phyloP scores from a whole-genome alignment of 805 yeast genomes.

The Yamadazyma endophytica region DNA sequence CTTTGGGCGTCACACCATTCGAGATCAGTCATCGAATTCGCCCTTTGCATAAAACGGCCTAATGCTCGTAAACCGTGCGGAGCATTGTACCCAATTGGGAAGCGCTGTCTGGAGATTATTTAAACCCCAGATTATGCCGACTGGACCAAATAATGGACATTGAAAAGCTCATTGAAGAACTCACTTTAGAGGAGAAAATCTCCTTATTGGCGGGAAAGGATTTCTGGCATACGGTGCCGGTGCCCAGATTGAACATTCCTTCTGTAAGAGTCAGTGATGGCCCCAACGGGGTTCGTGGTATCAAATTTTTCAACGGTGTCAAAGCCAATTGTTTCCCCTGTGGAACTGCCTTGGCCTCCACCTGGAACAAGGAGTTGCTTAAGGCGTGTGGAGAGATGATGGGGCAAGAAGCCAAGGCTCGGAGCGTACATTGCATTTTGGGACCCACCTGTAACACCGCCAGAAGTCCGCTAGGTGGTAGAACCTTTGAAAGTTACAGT shows the following conservation, averaged over 20 bases:
- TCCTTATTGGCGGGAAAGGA: constrained; percentile 38
- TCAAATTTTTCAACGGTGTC: constrained; percentile 46
- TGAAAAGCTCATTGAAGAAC: constrained; percentile 23
- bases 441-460: constrained; percentile 48
- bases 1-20: too few relatives aligned
- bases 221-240: constrained; percentile 47
- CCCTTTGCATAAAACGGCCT: too few relatives aligned
- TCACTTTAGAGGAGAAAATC: constrained; percentile 32
- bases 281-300: constrained; percentile 63
- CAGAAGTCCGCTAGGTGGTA: constrained; percentile 56
- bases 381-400: constrained; percentile 47
- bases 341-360: constrained; percentile 57
- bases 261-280: constrained; percentile 52
- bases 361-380: constrained; percentile 50
- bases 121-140: too few relatives aligned
- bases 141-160: constrained; percentile 22
- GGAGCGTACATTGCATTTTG: constrained; percentile 41
- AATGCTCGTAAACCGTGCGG: too few relatives aligned
- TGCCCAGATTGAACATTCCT: constrained; percentile 42
- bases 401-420: constrained; percentile 52
- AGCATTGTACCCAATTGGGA: too few relatives aligned
- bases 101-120: too few relatives aligned
- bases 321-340: constrained; percentile 59
- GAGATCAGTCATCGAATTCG: too few relatives aligned
- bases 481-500: constrained; percentile 59